Evolutionary conservation across 257 asterid species (phyloP), one percentile per base, ranked within the genome.

Genomic region (Anisodus tanguticus): DNA sequence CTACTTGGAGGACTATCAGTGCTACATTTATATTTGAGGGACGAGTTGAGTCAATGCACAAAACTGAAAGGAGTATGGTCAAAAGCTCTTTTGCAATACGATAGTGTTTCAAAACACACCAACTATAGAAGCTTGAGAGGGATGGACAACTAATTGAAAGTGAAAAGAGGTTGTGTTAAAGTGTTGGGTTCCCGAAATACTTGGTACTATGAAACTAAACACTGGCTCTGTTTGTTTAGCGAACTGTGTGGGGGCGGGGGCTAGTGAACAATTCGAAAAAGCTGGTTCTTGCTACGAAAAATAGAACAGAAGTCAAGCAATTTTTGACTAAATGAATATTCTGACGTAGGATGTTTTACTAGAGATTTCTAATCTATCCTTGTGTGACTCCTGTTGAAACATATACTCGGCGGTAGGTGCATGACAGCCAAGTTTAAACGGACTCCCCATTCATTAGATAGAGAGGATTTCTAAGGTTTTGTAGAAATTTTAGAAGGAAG

Each of bases 121-220:
- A 70, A 43, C 37, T 43, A 17, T 70, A 41, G 37, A 43, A 43
- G 55, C 79, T 70, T 43, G 63, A 58, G 63, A 58, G 63, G 63
- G 63, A 58, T 58, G 31, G 79, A 70, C 16, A n/a, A 3, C 79
- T 70, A 39, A 70, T 70, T 70, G 57, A 17, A 70, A 43, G 35
- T 39, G 16, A 39, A 47, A 68, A 39, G 77, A 39, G 43, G 53
- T 15, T 68, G 17, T 68, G 53, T 68, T 39, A 0, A 22, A 68
- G 31, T 67, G 74, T 7, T 68, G 77, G 22, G 8, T 39, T 39
- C 53, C 26, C 39, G 77, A 39, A 68, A 68, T 68, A 39, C 26
- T 68, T 39, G 6, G 53, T 39, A 68, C 53, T 15, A 7, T 39
- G 26, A 68, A 37, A 68, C 76, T 68, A 68, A 39, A 68, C 43